phyloP scores from a whole-genome alignment of 108 stramenopile species.

The Licmophora abbreviata region DNA sequence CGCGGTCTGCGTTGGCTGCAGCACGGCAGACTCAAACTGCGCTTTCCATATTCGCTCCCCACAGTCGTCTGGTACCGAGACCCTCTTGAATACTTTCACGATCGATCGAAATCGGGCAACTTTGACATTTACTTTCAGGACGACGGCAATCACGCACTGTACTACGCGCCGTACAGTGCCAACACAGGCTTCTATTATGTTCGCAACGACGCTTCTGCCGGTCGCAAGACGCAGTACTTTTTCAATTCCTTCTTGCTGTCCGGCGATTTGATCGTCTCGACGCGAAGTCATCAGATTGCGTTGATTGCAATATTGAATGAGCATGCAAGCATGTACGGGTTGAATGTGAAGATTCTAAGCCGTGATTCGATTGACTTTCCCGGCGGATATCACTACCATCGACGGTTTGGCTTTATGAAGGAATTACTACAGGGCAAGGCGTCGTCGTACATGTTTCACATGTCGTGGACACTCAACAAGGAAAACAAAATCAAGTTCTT shows the following conservation, averaged over 20 bases:
- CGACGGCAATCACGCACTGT: constrained; percentile 66
- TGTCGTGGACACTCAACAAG: constrained; percentile 74
- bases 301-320: constrained; percentile 62
- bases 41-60: too few relatives aligned
- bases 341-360: constrained; percentile 56
- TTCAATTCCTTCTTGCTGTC: constrained; percentile 46
- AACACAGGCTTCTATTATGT: constrained; percentile 82
- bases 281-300: constrained; percentile 69
- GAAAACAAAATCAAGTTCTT: constrained; percentile 63
- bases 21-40: too few relatives aligned
- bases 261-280: constrained; percentile 58
- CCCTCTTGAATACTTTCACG: constrained; percentile 30
- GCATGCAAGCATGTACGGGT: constrained; percentile 57
- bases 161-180: constrained; percentile 55
- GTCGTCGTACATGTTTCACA: constrained; percentile 37
- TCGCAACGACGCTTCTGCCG: constrained; percentile 56
- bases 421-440: constrained; percentile 13
- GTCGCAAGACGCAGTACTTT: constrained; percentile 65
- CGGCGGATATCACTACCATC: constrained; percentile 43
- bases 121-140: constrained; percentile 71
- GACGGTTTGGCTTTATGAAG: constrained; percentile 19
- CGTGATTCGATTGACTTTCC: constrained; percentile 34
- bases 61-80: constrained; percentile 47
- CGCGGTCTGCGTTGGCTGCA: too few relatives aligned
- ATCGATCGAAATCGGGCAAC: constrained; percentile 2